These are phyloP conservation scores for Plenodomus biglobosus DNA, from an alignment of 2,329 filamentous ascomycete species.

Conservation along the genomic window DNA sequence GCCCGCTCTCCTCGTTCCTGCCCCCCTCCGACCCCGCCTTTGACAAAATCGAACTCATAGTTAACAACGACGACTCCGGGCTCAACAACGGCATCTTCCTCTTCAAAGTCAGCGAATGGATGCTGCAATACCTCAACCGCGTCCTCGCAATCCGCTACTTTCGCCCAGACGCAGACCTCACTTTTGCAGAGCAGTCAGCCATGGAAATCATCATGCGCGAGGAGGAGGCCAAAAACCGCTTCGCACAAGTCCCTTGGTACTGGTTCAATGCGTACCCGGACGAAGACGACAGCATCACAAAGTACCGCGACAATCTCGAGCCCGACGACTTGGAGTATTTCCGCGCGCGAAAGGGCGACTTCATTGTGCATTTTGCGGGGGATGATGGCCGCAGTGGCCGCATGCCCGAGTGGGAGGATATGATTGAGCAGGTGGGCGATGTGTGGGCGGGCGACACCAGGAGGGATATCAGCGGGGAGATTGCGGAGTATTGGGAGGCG, in stretches of 20 bases:
- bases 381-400: conserved; percentile 36
- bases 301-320: conserved; percentile 38
- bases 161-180: conserved; percentile 36
- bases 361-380: conserved; percentile 49
- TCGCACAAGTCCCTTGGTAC: conserved; percentile 43
- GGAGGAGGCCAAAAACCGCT: conserved; percentile 12
- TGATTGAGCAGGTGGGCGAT: conserved; percentile 16
- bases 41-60: conserved; percentile 35
- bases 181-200: conserved; percentile 46
- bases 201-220: conserved; percentile 44
- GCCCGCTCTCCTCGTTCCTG: conserved; percentile 46
- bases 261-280: conserved; percentile 50
- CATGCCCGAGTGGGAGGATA: conserved; percentile 42
- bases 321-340: conserved; percentile 37
- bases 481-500: conserved; percentile 23
- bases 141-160: conserved; percentile 46
- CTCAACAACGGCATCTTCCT: conserved; percentile 50
- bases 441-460: conserved; percentile 26
- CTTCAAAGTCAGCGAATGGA: conserved; percentile 45
- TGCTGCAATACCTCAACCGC: conserved; percentile 42
- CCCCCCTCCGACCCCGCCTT: conserved; percentile 20
- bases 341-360: conserved; percentile 46
- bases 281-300: conserved; percentile 19
- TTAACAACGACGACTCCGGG: conserved; percentile 44
- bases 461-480: conserved; percentile 28